Evolutionary conservation across 1,284 basidiomycete genomes (phyloP).

Genomic region (Prillingera fragicola): DNA sequence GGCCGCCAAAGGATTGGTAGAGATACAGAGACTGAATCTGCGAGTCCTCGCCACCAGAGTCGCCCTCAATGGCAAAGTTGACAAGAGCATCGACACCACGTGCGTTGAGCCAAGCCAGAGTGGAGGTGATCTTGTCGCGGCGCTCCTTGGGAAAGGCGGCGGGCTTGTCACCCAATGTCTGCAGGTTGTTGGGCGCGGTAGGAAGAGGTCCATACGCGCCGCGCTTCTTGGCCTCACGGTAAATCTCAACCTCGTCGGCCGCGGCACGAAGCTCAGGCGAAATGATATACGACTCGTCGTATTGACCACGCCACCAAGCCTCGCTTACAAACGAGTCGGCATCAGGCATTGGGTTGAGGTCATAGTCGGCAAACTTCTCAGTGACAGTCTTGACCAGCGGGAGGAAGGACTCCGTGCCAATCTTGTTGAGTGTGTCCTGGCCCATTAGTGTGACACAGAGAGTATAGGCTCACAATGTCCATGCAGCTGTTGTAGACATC

Average conservation of each 20-base stretch:
- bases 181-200: neutral
- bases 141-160: constrained; percentile 11
- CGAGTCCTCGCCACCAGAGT: constrained; percentile 84
- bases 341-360: constrained; percentile 27
- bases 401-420: constrained; percentile 49
- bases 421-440: constrained; percentile 47
- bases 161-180: neutral
- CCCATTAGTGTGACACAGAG: neutral
- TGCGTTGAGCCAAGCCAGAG: constrained; percentile 80
- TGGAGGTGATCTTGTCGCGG: constrained; percentile 56
- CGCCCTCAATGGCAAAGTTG: constrained; percentile 66
- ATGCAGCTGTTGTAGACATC: constrained; percentile 77
- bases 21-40: constrained; percentile 81
- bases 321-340: constrained; percentile 8
- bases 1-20: constrained; percentile 72
- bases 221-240: constrained; percentile 7
- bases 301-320: constrained; percentile 31
- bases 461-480: constrained; percentile 54
- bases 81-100: constrained; percentile 76
- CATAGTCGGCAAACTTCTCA: constrained; percentile 38
- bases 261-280: constrained; percentile 25
- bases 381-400: constrained; percentile 48
- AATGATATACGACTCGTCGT: constrained; percentile 30
- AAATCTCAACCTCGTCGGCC: constrained; percentile 13
- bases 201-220: neutral